These are phyloP conservation scores for Chrysanthemum seticuspe DNA, from an alignment of 129 eudicot genomes.

Conservation along the genomic window DNA sequence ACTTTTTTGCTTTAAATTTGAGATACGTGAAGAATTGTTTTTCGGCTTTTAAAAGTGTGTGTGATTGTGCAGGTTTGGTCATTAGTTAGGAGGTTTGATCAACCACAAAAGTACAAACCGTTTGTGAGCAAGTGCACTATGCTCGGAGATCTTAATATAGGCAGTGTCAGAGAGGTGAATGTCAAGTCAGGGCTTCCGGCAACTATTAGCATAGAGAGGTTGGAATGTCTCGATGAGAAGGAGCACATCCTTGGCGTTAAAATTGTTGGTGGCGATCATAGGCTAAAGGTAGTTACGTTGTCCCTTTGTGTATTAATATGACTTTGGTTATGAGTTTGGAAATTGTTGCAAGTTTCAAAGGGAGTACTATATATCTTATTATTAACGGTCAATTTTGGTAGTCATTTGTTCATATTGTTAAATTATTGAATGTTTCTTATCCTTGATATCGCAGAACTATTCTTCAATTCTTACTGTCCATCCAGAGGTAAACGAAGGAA, in stretches of 20 bases:
- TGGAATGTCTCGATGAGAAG: constrained; percentile 35
- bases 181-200: too few relatives aligned
- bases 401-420: background rate
- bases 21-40: too few relatives aligned
- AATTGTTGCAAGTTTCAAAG: background rate
- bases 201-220: too few relatives aligned
- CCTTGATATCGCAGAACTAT: constrained; percentile 48
- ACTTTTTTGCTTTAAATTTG: background rate
- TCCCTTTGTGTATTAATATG: background rate
- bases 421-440: background rate
- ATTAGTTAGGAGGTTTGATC: too few relatives aligned
- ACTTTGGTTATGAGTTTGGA: background rate
- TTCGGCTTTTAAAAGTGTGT: too few relatives aligned
- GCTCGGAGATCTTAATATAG: too few relatives aligned
- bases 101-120: too few relatives aligned
- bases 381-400: too few relatives aligned
- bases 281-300: constrained; percentile 52
- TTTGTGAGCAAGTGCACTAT: too few relatives aligned
- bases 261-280: constrained; percentile 77
- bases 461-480: constrained; percentile 62
- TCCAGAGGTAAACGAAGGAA: constrained; percentile 57
- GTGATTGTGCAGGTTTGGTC: too few relatives aligned
- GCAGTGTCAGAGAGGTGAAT: too few relatives aligned
- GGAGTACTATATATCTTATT: background rate
- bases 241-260: constrained; percentile 72